Conservation (phyloP, 2,329 filamentous ascomycete genomes). For the Colletotrichum theobromicola region DNA sequence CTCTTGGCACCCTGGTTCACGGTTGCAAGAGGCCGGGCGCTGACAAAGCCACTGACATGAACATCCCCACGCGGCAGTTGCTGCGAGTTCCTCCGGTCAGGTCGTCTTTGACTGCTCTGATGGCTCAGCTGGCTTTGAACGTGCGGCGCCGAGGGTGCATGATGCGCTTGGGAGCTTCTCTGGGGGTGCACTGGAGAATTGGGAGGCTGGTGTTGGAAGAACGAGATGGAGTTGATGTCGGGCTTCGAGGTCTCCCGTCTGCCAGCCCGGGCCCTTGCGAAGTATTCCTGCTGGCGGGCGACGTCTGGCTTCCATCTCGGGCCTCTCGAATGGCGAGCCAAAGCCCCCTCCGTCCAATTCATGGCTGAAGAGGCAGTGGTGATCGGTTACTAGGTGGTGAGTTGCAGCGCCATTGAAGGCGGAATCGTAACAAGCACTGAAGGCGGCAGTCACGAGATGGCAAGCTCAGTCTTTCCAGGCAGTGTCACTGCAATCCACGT, state of each 20-base stretch:
- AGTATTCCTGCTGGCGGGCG: slow-evolving; percentile 41
- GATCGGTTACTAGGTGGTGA: neutral
- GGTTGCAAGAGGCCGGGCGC: neutral
- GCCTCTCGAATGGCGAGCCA: slow-evolving; percentile 39
- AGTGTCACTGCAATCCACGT: neutral
- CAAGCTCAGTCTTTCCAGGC: neutral
- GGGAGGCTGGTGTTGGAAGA: slow-evolving; percentile 24
- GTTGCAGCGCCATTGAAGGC: neutral
- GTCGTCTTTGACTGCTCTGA: neutral
- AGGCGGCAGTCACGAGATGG: neutral
- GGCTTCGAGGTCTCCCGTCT: neutral
- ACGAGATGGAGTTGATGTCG: slow-evolving; percentile 24
- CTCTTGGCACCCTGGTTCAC: neutral
- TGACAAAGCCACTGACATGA: neutral
- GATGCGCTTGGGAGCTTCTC: neutral
- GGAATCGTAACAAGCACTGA: neutral
- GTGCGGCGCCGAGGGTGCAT: neutral
- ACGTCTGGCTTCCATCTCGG: slow-evolving; percentile 36
- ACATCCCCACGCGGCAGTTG: neutral
- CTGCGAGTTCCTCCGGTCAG: neutral
- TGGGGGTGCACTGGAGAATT: neutral
- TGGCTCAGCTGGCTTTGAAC: slow-evolving; percentile 24
- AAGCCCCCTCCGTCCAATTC: slow-evolving; percentile 47
- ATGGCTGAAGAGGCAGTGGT: slow-evolving; percentile 27
- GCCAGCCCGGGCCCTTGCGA: slow-evolving; percentile 35